Evolutionary conservation across 1,284 basidiomycete species (phyloP).

Genomic region (Cutaneotrichosporon cutaneum): DNA sequence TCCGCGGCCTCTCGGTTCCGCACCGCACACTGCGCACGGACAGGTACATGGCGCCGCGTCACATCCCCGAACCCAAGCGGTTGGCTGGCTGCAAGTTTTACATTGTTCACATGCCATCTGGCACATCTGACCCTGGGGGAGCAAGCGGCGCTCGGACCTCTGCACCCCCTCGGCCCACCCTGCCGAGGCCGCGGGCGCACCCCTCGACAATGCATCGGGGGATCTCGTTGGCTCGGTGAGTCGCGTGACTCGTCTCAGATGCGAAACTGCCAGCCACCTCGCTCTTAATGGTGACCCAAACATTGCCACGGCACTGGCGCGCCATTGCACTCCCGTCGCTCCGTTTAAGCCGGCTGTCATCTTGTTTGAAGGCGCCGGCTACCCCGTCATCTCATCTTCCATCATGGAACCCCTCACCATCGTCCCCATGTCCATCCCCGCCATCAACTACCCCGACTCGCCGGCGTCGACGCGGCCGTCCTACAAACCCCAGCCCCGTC

Average conservation of each 20-base stretch:
- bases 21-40: not conserved
- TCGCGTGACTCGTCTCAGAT: not conserved
- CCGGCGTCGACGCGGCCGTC: not conserved
- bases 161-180: slow-evolving; percentile 1
- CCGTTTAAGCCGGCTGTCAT: not conserved
- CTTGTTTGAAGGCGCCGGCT: not conserved
- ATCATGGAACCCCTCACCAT: not conserved
- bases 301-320: not conserved
- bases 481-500: too few relatives aligned
- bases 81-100: slow-evolving; percentile 1
- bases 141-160: not conserved
- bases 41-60: not conserved
- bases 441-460: not conserved
- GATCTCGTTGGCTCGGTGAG: not conserved
- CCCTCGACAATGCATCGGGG: not conserved
- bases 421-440: not conserved
- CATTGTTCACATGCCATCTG: slow-evolving; percentile 1
- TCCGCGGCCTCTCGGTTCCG: not conserved
- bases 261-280: not conserved
- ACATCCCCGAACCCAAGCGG: not conserved
- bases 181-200: not conserved
- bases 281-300: not conserved
- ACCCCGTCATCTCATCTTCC: not conserved
- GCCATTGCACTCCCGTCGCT: not conserved
- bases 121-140: not conserved